Evolutionary conservation across 352 stramenopile genomes (phyloP).

Genomic region (Phytophthora pseudosyringae): DNA sequence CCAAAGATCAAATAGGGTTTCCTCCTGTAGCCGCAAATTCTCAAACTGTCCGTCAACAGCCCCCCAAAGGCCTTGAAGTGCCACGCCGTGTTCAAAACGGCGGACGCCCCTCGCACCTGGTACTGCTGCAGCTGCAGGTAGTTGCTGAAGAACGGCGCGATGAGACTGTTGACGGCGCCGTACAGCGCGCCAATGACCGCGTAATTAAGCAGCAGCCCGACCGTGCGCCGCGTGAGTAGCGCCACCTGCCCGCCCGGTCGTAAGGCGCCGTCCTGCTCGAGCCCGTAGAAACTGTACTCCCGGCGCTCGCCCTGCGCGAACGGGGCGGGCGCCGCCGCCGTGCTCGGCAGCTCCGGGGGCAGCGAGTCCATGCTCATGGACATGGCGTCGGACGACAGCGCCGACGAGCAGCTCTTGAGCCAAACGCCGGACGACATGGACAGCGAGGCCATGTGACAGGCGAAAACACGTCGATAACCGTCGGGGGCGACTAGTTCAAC

Average conservation of each 20-base stretch:
- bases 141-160: constrained; percentile 60
- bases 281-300: constrained; percentile 67
- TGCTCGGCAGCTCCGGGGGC: constrained; percentile 28
- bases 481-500: constrained; percentile 21
- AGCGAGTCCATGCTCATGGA: constrained; percentile 38
- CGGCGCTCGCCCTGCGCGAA: constrained; percentile 25
- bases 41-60: constrained; percentile 68
- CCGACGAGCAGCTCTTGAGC: constrained; percentile 48
- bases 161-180: constrained; percentile 61
- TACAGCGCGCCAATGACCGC: constrained; percentile 70
- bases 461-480: constrained; percentile 23
- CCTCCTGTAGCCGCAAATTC: constrained; percentile 61
- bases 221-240: constrained; percentile 48
- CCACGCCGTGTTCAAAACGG: constrained; percentile 68
- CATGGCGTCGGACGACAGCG: constrained; percentile 21
- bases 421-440: constrained; percentile 35
- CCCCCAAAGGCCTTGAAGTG: constrained; percentile 73
- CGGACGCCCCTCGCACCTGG: constrained; percentile 54
- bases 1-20: constrained; percentile 76
- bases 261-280: constrained; percentile 69
- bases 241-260: constrained; percentile 56
- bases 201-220: constrained; percentile 81
- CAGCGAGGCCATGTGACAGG: constrained; percentile 30
- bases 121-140: constrained; percentile 75
- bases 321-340: constrained; percentile 8